A percentile compares a stretch with the other conserved stretches of the same genome.
These are phyloP conservation scores for Pseudogymnoascus sp. DNA, from an alignment of 2,329 filamentous ascomycete genomes.

Conservation along the genomic window DNA sequence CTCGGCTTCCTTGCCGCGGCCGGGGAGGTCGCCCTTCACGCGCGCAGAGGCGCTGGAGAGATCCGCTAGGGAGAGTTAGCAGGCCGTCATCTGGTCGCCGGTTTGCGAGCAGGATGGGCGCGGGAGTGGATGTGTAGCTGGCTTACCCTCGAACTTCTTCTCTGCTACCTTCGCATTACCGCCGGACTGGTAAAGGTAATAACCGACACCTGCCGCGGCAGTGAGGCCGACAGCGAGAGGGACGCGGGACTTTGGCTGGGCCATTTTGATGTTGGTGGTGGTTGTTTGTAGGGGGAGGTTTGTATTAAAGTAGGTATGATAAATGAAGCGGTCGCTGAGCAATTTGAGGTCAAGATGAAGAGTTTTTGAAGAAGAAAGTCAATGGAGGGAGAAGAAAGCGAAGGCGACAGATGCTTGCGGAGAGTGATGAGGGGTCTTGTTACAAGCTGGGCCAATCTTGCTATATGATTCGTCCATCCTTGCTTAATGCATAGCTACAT, in stretches of 20 bases:
- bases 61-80: slow-evolving; percentile 54
- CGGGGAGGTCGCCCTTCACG: slow-evolving; percentile 58
- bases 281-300: neutral
- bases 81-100: neutral
- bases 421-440: slow-evolving; percentile 3
- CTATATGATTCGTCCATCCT: slow-evolving; percentile 5
- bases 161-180: slow-evolving; percentile 75
- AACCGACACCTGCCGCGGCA: slow-evolving; percentile 63
- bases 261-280: slow-evolving; percentile 23
- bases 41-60: slow-evolving; percentile 60
- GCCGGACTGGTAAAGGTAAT: slow-evolving; percentile 86
- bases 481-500: neutral
- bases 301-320: slow-evolving; percentile 11
- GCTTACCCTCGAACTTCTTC: slow-evolving; percentile 76
- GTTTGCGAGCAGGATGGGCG: slow-evolving; percentile 6
- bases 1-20: slow-evolving; percentile 53
- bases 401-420: slow-evolving; percentile 5
- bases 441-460: neutral
- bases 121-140: neutral
- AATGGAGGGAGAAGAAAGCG: neutral
- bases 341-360: neutral
- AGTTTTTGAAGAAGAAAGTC: slow-evolving; percentile 6
- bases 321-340: neutral
- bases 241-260: slow-evolving; percentile 31
- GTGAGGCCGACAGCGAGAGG: slow-evolving; percentile 48